These are phyloP conservation scores for Termitomyces sp. DNA, from an alignment of 768 basidiomycete genomes.

Conservation along the genomic window DNA sequence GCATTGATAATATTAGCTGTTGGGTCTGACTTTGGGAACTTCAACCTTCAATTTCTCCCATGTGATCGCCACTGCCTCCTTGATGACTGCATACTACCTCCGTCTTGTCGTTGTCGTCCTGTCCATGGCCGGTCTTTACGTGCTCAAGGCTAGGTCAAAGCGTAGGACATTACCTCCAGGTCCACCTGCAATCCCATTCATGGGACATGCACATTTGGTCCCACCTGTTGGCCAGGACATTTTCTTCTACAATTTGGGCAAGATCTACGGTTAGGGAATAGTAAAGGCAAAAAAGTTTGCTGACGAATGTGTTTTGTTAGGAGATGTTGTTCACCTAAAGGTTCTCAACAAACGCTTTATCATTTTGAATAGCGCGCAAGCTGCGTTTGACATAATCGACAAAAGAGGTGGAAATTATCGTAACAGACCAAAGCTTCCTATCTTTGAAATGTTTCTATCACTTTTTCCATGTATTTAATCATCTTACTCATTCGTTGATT, in stretches of 20 bases:
- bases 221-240: constrained; percentile 19
- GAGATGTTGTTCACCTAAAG: constrained; percentile 15
- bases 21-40: too few relatives aligned
- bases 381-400: constrained; percentile 19
- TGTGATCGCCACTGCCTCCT: not conserved
- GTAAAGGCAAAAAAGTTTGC: not conserved
- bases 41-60: too few relatives aligned
- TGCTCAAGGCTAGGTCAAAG: not conserved
- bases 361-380: constrained; percentile 18
- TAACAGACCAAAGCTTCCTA: constrained; percentile 12
- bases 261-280: constrained; percentile 22
- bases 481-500: not conserved
- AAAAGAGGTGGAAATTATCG: constrained; percentile 24
- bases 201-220: constrained; percentile 29
- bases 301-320: not conserved
- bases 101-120: not conserved
- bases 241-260: constrained; percentile 25
- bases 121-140: not conserved
- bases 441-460: constrained; percentile 11
- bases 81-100: not conserved
- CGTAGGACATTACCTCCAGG: constrained; percentile 17
- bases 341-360: constrained; percentile 19
- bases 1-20: too few relatives aligned
- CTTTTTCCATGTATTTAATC: not conserved
- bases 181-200: constrained; percentile 25